phyloP scores from a whole-genome alignment of 139 green algal species.

The Ettlia oleoabundans region DNA sequence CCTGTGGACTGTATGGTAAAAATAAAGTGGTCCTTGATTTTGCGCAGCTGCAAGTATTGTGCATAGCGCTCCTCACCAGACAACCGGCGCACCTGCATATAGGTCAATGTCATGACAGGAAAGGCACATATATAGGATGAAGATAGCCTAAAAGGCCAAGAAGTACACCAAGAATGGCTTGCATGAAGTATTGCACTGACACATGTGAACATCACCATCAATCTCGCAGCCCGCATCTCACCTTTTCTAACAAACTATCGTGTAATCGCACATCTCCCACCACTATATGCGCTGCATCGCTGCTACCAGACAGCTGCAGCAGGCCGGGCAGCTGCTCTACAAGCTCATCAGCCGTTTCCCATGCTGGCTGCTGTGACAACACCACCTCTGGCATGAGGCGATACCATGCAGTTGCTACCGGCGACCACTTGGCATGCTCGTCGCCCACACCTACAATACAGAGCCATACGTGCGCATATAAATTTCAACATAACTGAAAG shows the following conservation, averaged over 20 bases:
- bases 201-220: neutral
- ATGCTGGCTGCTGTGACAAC: constrained; percentile 63
- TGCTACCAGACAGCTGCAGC: constrained; percentile 53
- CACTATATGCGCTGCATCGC: constrained; percentile 12
- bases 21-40: constrained; percentile 96
- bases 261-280: constrained; percentile 48
- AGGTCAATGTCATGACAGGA: too few relatives aligned
- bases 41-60: constrained; percentile 73
- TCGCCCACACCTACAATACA: constrained; percentile 66
- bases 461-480: neutral
- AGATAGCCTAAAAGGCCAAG: too few relatives aligned
- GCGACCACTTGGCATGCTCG: constrained; percentile 98
- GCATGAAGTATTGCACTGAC: too few relatives aligned
- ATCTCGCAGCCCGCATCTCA: constrained; percentile 4
- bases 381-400: constrained; percentile 86
- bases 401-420: constrained; percentile 96
- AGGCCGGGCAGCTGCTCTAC: constrained; percentile 59
- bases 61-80: constrained; percentile 33
- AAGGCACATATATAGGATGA: neutral
- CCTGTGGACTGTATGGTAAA: constrained; percentile 97
- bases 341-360: constrained; percentile 65
- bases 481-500: too few relatives aligned
- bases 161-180: too few relatives aligned
- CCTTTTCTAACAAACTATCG: constrained; percentile 71
- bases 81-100: constrained; percentile 51